Evolutionary conservation across 352 stramenopile species (phyloP), one percentile per base, ranked within the genome.

Genomic region (Phytophthora chlamydospora): DNA sequence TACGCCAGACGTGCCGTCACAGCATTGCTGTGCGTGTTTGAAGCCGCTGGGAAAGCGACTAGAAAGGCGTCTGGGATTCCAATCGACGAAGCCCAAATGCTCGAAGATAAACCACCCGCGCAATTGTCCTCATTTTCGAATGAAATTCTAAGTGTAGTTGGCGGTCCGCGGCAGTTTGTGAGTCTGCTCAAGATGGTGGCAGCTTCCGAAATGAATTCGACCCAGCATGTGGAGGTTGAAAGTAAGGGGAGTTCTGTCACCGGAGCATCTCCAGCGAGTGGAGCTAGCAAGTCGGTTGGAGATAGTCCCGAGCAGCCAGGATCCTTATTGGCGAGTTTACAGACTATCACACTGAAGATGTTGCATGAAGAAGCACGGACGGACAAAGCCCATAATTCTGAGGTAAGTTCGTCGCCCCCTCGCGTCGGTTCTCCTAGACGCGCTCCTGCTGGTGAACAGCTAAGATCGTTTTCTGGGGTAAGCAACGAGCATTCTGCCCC

Each of bases 181-280:
- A 90, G 83, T 36, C 57, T 96, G 19, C 58, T 96, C 14, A 96
- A 95, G 45, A 78, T 96, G 11, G 78, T 93, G 11, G 86, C 76
- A 27, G 88, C 84, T 1, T 91, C 86, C 0, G 84, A 93, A 66
- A 90, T 92, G 77, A 78, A 81, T 14, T 85, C 83, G 16, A 49
- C 29, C 0, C 50, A 71, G 6, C 42, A 46, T 40, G 10, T 39
- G 4, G 60, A 71, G 9, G 46, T 51, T 2, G 65, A 72, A 31
- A 13, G 38, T 24, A 58, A 41, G 33, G 13, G 2, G 38, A 31
- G 21, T 2, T 36, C 39, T 46, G 44, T 17, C 32, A 43, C n/a
- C 10, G 61, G 13, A 6, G 36, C 47, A 33, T n/a, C 21, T 14
- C 13, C 8, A 27, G 32, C 4, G n/a, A 33, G 44, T 41, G 43